A percentile compares a stretch with the other conserved stretches of the same genome.
phyloP scores from a whole-genome alignment of 768 basidiomycete genomes.

The Pleurotus tuber-regium region DNA sequence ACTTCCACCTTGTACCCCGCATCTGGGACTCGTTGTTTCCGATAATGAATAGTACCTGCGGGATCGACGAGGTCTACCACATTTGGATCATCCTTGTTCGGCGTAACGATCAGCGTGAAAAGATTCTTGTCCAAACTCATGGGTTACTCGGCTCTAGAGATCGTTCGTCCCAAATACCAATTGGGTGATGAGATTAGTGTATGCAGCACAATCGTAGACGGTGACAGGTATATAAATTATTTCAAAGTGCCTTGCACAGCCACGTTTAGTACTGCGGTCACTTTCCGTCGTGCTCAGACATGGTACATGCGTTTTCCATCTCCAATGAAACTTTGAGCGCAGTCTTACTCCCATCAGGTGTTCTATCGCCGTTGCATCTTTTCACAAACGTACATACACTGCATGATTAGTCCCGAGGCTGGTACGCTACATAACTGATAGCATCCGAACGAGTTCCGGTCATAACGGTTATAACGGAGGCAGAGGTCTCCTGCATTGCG shows the following conservation, averaged over 20 bases:
- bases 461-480: slow-evolving; percentile 60
- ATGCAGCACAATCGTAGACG: background rate
- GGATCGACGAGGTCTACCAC: slow-evolving; percentile 72
- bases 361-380: no score
- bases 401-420: no score
- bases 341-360: no score
- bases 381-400: no score
- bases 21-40: slow-evolving; percentile 60
- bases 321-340: no score
- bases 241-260: slow-evolving; percentile 1
- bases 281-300: no score
- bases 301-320: no score
- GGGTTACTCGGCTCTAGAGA: no score
- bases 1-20: slow-evolving; percentile 62
- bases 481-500: slow-evolving; percentile 82
- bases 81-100: slow-evolving; percentile 54
- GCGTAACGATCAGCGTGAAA: slow-evolving; percentile 71
- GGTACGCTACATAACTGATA: background rate
- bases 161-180: no score
- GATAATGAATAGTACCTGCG: slow-evolving; percentile 63
- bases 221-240: no score
- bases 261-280: background rate
- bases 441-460: background rate
- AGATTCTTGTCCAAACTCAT: slow-evolving; percentile 89
- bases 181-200: no score